Percentiles rank a stretch among this genome's conserved stretches.
Evolutionary conservation across 495 filamentous ascomycete species (phyloP).

Genomic region (Penicillium pulvis): DNA sequence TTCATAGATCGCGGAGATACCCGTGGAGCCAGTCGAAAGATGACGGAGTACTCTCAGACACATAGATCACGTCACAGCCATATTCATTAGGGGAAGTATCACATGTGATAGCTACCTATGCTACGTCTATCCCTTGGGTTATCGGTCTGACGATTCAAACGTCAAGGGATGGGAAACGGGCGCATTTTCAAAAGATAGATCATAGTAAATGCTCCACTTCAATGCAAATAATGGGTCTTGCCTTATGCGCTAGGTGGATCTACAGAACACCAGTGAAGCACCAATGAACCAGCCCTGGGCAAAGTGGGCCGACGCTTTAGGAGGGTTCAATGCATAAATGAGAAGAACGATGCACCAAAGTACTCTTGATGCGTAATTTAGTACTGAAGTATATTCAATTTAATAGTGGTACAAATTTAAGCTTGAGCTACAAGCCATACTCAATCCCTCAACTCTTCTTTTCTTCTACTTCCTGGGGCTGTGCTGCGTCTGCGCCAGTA

Average conservation of each 20-base stretch:
- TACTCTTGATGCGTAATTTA: too few relatives aligned
- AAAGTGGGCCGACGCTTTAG: too few relatives aligned
- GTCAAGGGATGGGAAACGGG: background rate
- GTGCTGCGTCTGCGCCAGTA: constrained; percentile 1
- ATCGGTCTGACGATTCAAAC: background rate
- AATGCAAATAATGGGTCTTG: background rate
- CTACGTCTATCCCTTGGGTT: background rate
- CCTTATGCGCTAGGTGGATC: too few relatives aligned
- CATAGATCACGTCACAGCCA: background rate
- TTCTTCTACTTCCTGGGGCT: background rate
- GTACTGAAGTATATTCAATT: too few relatives aligned
- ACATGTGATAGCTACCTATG: background rate
- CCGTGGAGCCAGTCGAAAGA: background rate
- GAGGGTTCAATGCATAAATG: too few relatives aligned
- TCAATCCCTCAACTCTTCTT: background rate
- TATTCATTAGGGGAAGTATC: background rate
- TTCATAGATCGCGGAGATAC: background rate
- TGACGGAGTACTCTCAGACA: background rate
- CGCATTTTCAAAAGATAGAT: background rate
- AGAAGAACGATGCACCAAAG: too few relatives aligned
- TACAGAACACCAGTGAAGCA: too few relatives aligned
- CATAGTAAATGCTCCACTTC: background rate
- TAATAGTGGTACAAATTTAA: background rate
- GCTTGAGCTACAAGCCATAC: background rate
- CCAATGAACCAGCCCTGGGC: too few relatives aligned